These are phyloP conservation scores for Flueggea neowawraea DNA, from an alignment of 441 rosid genomes.

Conservation along the genomic window DNA sequence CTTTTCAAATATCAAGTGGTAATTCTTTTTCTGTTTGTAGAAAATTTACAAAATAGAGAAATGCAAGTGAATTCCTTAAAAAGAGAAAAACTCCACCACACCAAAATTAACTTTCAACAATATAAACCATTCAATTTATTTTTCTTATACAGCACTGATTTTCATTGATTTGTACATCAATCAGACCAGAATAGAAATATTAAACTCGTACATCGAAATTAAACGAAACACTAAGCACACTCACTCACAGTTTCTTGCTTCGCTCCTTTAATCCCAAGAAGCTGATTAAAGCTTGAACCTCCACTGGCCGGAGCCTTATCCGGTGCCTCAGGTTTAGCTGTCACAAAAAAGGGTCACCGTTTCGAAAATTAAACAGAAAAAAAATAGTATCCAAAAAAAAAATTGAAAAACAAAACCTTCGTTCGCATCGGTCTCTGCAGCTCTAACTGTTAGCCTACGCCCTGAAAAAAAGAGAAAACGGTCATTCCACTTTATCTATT, in stretches of 20 bases:
- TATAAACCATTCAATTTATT: too few species aligned
- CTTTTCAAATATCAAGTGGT: too few species aligned
- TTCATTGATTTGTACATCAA: too few species aligned
- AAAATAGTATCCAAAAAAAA: not conserved
- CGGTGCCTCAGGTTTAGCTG: conserved; percentile 66
- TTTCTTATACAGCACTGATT: too few species aligned
- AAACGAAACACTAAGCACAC: not conserved
- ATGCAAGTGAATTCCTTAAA: too few species aligned
- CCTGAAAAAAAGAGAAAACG: conserved; percentile 33
- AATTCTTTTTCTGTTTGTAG: too few species aligned
- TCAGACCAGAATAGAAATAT: too few species aligned
- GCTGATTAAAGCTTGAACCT: conserved; percentile 92
- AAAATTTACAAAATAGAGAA: too few species aligned
- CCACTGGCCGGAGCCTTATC: conserved; percentile 60
- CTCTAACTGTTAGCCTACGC: conserved; percentile 65
- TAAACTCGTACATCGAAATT: not conserved
- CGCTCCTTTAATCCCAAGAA: conserved; percentile 98
- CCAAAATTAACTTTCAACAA: too few species aligned
- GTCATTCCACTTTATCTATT: not conserved
- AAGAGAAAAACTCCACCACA: too few species aligned
- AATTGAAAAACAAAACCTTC: conserved; percentile 43
- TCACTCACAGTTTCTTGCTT: conserved; percentile 78
- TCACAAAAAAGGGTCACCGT: not conserved
- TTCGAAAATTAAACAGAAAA: not conserved
- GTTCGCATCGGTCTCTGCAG: conserved; percentile 78